Evolutionary conservation across 805 yeast genomes (phyloP), one percentile per base, ranked within the genome.

Genomic region (Myxozyma melibiosi): DNA sequence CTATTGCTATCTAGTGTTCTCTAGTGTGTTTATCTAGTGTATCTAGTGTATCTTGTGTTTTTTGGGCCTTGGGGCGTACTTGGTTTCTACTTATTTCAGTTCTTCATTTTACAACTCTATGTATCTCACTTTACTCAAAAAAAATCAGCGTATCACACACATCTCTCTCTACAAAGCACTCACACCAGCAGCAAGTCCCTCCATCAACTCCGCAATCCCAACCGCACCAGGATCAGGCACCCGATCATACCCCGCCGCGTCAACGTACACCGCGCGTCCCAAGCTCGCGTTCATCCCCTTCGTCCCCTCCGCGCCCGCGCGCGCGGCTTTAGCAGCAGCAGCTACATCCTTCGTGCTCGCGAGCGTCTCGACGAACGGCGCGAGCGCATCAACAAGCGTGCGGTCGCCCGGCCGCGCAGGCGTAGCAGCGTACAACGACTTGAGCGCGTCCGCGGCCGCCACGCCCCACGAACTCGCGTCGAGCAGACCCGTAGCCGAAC

Each of bases 161-260:
- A 14, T 20, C 9, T 14, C 9, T 18, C 35, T 33, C 41, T n/a
- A 16, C 24, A 28, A 20, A 49, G 24, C 33, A n/a, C 45, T 37
- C 44, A 13, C 48, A 54, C 30, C n/a, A n/a, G n/a, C n/a, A n/a
- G n/a, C n/a, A n/a, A 70, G 53, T 1, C 85, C 85, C 60, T 78
- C 74, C 20, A 82, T 68, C 16, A 82, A 68, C 24, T 80, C 88
- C 34, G 84, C 86, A 24, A 91, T 74, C 2, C 97, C 97, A 55
- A 89, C 82, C 2, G 97, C 97, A 63, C 98, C 97, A 4, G 98
- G 97, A 67, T 91, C 98, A 1, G 96, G 96, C 30, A 90, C 73
- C 8, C 57, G 59, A 22, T 50, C 61, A 30, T 59, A 59, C 3
- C 72, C 73, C n/a, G 73, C 71, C 27, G 67, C 74, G 61, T 78